Evolutionary conservation across 1,139 yeast genomes (phyloP), one percentile per base, ranked within the genome.

Genomic region (Candida gigantensis): DNA sequence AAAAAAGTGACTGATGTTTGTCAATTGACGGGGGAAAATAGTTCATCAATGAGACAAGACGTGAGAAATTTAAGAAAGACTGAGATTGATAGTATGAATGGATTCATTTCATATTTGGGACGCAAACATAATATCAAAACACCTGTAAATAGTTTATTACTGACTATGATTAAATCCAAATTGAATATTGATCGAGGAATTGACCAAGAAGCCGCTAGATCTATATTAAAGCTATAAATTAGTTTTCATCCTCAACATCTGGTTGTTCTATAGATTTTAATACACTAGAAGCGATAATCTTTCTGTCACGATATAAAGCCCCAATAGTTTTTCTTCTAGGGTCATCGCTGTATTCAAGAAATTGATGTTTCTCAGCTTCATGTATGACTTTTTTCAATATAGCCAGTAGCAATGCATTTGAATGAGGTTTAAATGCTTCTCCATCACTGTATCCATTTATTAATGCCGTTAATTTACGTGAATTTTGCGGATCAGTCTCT

Each of bases 41-140:
- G 84, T 36, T 80, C 94, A 6, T 86, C 96, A 2, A 92, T 90
- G 97, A 73, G 95, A 50, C 88, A 85, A 47, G 97, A 90, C 51
- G 72, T 84, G 2, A 57, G 77, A 31, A 66, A 72, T 44, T 65
- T 79, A 36, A 71, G 80, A 45, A 69, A 67, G 17, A 84, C 95
- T 0, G 98, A 90, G 54, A 75, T 90, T 20, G 84, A 82, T 42
- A 84, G 75, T 57, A 81, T 90, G 42, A 90, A 88, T 53, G 96
- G 95, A 3, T 81, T 77, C 51, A 68, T 89, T 11, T 75, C 71
- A 5, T 55, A 50, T 10, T 60, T 81, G 40, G 95, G 85, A 0
- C 47, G 53, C 15, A 57, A 62, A 34, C 65, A 68, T 44, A 53
- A 58, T 2, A 45, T 70, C 1, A 49, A 62, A 2, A 68, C 81